phyloP scores from a whole-genome alignment of 2,329 filamentous ascomycete species.

The Phaeophleospora eucalypticola region DNA sequence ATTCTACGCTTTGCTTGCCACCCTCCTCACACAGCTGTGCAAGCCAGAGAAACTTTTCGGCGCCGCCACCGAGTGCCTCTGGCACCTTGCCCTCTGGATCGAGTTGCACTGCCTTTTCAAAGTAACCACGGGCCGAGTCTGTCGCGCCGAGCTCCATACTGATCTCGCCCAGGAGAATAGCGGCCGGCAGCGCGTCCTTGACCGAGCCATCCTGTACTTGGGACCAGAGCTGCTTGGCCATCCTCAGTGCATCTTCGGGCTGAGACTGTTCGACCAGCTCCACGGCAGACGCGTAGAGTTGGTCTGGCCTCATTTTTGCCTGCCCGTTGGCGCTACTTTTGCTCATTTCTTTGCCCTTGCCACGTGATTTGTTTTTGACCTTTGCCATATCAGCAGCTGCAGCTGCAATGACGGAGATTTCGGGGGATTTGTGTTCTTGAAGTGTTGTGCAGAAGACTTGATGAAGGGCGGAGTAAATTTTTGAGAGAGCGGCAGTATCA shows the following conservation, averaged over 20 bases:
- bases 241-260: constrained; percentile 53
- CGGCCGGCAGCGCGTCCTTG: constrained; percentile 54
- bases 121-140: constrained; percentile 67
- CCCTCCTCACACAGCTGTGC: constrained; percentile 76
- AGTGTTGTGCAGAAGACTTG: neutral
- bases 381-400: constrained; percentile 20
- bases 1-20: constrained; percentile 55
- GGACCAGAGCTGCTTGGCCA: constrained; percentile 52
- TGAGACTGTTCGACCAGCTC: constrained; percentile 56
- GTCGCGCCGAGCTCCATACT: constrained; percentile 77
- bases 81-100: constrained; percentile 71
- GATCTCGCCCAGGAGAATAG: constrained; percentile 77
- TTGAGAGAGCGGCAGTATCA: too few species aligned
- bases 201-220: constrained; percentile 38
- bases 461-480: too few species aligned
- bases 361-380: constrained; percentile 37
- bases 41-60: constrained; percentile 92
- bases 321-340: constrained; percentile 38
- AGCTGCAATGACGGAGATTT: neutral
- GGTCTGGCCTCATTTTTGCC: constrained; percentile 48
- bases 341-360: constrained; percentile 44
- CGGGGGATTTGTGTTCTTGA: constrained; percentile 1
- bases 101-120: constrained; percentile 67
- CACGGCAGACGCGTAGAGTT: constrained; percentile 55
- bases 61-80: constrained; percentile 71